Conservation (phyloP, 805 yeast genomes). For the Grigorovia humatica region DNA sequence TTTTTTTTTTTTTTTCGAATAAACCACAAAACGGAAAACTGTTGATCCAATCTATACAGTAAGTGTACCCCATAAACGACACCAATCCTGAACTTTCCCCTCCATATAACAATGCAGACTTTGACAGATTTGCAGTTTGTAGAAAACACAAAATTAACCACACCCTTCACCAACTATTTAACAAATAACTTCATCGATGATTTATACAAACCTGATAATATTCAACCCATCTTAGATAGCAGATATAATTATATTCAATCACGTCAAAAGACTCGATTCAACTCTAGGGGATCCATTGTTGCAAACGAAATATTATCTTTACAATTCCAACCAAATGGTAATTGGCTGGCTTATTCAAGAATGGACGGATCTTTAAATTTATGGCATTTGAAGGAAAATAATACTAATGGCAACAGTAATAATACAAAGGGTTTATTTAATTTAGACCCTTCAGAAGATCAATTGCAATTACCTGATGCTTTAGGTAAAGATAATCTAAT, state of each 20-base stretch:
- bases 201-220: constrained; percentile 1
- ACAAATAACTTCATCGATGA: constrained; percentile 3
- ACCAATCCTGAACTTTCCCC: too few species aligned
- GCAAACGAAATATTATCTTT: constrained; percentile 17
- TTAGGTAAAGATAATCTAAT: constrained; percentile 14
- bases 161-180: constrained; percentile 1
- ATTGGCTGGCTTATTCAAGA: constrained; percentile 21
- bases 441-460: neutral
- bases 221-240: constrained; percentile 15
- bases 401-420: too few species aligned
- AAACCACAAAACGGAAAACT: neutral
- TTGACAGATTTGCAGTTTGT: neutral
- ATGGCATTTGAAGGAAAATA: constrained; percentile 10
- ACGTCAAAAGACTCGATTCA: constrained; percentile 17
- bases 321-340: constrained; percentile 22
- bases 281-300: constrained; percentile 2
- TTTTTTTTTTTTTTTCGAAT: too few species aligned
- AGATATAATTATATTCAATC: constrained; percentile 12
- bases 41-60: too few species aligned
- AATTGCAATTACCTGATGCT: constrained; percentile 5
- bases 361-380: constrained; percentile 25
- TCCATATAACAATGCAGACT: neutral
- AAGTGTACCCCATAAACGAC: too few species aligned
- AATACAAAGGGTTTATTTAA: neutral
- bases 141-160: constrained; percentile 1